Percentiles rank a stretch among this genome's conserved stretches.
phyloP scores from a whole-genome alignment of 805 yeast genomes.

The Candida endomychidarum region DNA sequence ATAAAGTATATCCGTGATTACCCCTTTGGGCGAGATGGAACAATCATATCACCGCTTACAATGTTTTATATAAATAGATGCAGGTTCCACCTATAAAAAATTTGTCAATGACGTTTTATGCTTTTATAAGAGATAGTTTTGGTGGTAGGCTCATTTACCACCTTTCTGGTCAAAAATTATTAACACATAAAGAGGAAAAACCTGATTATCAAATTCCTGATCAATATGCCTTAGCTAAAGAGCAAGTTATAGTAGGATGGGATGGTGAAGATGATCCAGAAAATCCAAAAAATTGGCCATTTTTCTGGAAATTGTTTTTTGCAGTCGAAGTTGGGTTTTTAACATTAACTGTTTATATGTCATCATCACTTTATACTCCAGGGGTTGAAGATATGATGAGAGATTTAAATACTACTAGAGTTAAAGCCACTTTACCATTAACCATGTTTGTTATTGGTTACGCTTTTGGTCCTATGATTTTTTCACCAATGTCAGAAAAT shows the following conservation, averaged over 20 bases:
- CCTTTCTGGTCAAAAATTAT: conserved; percentile 23
- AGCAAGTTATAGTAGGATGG: conserved; percentile 4
- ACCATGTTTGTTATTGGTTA: conserved; percentile 60
- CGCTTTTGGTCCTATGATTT: conserved; percentile 60
- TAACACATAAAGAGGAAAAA: conserved; percentile 27
- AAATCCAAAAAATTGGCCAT: conserved; percentile 58
- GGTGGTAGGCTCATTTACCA: conserved; percentile 29
- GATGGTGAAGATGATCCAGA: conserved; percentile 45
- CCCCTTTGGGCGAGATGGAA: background rate
- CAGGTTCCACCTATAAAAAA: background rate
- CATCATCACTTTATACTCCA: conserved; percentile 57
- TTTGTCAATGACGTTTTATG: background rate
- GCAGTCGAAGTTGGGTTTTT: conserved; percentile 22
- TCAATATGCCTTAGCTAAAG: conserved; percentile 11
- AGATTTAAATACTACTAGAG: conserved; percentile 34
- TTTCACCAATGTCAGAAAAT: conserved; percentile 60
- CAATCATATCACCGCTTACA: no score
- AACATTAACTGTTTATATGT: conserved; percentile 45
- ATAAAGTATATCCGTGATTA: background rate
- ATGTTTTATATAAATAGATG: background rate
- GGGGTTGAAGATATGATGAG: conserved; percentile 46
- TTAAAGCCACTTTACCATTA: conserved; percentile 50
- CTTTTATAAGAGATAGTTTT: conserved; percentile 10
- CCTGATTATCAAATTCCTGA: conserved; percentile 29
- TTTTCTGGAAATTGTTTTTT: conserved; percentile 34